These are phyloP conservation scores for Sporothrix sp. DNA, from an alignment of 2,329 filamentous ascomycete genomes.

Conservation along the genomic window DNA sequence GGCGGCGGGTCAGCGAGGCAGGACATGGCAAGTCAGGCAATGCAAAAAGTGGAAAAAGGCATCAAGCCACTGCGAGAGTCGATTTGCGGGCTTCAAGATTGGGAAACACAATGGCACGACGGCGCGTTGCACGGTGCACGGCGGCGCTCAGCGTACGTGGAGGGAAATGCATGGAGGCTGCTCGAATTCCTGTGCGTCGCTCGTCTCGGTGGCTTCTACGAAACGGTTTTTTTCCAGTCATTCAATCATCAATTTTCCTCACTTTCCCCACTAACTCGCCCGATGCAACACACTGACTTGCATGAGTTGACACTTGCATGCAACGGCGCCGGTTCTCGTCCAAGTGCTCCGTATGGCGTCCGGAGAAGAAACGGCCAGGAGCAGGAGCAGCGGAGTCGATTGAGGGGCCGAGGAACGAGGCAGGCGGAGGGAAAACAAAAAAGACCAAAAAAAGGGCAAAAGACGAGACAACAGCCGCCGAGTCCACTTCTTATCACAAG, in stretches of 20 bases:
- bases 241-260: not conserved
- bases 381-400: no score
- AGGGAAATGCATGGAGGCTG: not conserved
- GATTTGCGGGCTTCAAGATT: no score
- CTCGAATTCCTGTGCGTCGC: no score
- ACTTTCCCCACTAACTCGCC: not conserved
- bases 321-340: no score
- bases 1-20: not conserved
- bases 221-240: not conserved
- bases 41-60: not conserved
- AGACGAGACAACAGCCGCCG: not conserved
- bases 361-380: not conserved
- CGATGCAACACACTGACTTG: conserved; percentile 7
- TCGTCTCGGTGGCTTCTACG: no score
- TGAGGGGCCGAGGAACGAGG: no score
- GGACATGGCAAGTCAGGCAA: not conserved
- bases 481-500: not conserved
- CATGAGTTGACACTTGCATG: conserved; percentile 6
- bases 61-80: not conserved
- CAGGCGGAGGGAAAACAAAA: no score
- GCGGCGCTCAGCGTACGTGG: not conserved
- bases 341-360: not conserved
- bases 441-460: not conserved
- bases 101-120: no score
- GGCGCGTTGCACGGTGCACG: not conserved